Evolutionary conservation across 2,329 filamentous ascomycete species (phyloP).

Genomic region (Fusarium sterilihyphosum): DNA sequence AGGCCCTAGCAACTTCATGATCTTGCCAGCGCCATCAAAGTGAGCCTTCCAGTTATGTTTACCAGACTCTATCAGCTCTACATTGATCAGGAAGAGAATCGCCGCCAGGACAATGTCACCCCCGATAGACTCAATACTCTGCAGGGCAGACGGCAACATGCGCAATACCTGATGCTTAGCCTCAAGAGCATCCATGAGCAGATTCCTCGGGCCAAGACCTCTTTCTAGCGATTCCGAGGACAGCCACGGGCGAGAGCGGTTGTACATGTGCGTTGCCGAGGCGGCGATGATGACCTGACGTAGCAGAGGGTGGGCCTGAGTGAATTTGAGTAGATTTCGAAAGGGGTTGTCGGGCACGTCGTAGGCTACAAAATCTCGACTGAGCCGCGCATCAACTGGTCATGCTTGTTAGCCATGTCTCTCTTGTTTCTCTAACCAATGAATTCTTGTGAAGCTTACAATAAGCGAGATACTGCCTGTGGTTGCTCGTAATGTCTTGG

Average conservation of each 20-base stretch:
- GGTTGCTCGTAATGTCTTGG: slow-evolving; percentile 63
- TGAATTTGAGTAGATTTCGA: slow-evolving; percentile 55
- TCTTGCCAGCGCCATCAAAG: slow-evolving; percentile 56
- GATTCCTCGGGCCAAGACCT: slow-evolving; percentile 39
- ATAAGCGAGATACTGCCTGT: slow-evolving; percentile 55
- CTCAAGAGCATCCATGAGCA: slow-evolving; percentile 56
- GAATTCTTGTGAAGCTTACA: slow-evolving; percentile 45
- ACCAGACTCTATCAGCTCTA: slow-evolving; percentile 61
- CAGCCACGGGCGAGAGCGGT: slow-evolving; percentile 50
- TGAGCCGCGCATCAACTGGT: slow-evolving; percentile 60
- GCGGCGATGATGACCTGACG: slow-evolving; percentile 60
- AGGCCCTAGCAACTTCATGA: slow-evolving; percentile 54
- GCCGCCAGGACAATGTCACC: slow-evolving; percentile 57
- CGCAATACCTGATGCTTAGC: slow-evolving; percentile 58
- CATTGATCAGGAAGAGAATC: slow-evolving; percentile 60
- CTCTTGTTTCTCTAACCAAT: slow-evolving; percentile 9
- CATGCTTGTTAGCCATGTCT: slow-evolving; percentile 33
- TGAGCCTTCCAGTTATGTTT: slow-evolving; percentile 59
- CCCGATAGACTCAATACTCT: slow-evolving; percentile 49
- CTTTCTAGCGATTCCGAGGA: slow-evolving; percentile 40
- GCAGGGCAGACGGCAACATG: slow-evolving; percentile 53
- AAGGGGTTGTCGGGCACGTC: slow-evolving; percentile 60
- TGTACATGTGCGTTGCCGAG: slow-evolving; percentile 60
- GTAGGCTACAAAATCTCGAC: slow-evolving; percentile 61
- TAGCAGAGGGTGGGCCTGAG: slow-evolving; percentile 53